phyloP scores from a whole-genome alignment of 345 rosid genomes.

The Citrus australasica region DNA sequence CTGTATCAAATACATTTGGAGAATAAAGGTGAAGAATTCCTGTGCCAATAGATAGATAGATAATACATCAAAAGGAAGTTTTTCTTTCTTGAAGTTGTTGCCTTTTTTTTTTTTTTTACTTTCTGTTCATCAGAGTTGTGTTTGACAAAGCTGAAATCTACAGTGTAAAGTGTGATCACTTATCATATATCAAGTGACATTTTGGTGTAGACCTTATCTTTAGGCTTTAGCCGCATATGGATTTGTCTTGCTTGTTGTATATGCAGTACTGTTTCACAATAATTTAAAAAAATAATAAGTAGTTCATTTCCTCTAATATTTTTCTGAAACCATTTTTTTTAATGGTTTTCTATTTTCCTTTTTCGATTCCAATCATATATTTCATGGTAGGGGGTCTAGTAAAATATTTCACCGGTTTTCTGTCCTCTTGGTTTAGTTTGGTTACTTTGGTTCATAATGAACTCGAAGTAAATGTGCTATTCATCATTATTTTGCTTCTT shows the following conservation, averaged over 20 bases:
- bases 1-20: slow-evolving; percentile 9
- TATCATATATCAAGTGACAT: not conserved
- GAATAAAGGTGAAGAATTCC: slow-evolving; percentile 7
- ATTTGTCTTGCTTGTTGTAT: slow-evolving; percentile 17
- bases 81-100: slow-evolving; percentile 28
- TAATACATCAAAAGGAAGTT: not conserved
- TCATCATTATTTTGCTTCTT: slow-evolving; percentile 36
- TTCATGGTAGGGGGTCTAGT: slow-evolving; percentile 17
- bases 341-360: not conserved
- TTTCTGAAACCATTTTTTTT: not conserved
- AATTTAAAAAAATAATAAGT: not conserved
- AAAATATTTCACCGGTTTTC: slow-evolving; percentile 7
- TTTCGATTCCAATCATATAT: not conserved
- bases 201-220: not conserved
- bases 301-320: not conserved
- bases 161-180: slow-evolving; percentile 23
- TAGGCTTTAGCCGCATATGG: not conserved
- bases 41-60: slow-evolving; percentile 16
- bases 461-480: slow-evolving; percentile 27
- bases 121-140: slow-evolving; percentile 9
- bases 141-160: slow-evolving; percentile 29
- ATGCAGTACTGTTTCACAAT: not conserved
- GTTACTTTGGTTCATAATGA: slow-evolving; percentile 25
- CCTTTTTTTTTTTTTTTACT: not conserved
- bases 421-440: slow-evolving; percentile 24